These are phyloP conservation scores for Kazachstania bromeliacearum DNA, from an alignment of 805 yeast genomes.

Conservation along the genomic window DNA sequence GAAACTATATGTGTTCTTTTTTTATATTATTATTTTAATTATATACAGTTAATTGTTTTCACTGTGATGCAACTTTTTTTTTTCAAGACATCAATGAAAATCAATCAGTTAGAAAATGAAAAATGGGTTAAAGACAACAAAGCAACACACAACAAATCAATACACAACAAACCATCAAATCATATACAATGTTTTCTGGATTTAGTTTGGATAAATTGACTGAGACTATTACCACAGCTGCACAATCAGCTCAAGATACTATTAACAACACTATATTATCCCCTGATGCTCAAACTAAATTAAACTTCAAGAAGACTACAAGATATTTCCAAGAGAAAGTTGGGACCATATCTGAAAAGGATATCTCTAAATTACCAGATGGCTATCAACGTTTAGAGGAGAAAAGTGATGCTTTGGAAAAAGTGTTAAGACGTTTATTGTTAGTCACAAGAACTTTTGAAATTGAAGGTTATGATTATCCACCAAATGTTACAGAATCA, in stretches of 20 bases:
- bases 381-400: constrained; percentile 62
- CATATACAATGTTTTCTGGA: constrained; percentile 13
- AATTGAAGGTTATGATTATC: constrained; percentile 71
- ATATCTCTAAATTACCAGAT: constrained; percentile 62
- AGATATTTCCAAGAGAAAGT: constrained; percentile 46
- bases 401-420: constrained; percentile 55
- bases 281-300: constrained; percentile 24
- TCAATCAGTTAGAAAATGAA: too few species aligned
- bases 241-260: constrained; percentile 26
- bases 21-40: not conserved
- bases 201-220: constrained; percentile 26
- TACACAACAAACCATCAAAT: too few species aligned
- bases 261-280: constrained; percentile 21
- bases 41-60: not conserved
- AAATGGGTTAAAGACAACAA: too few species aligned
- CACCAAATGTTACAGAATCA: constrained; percentile 67
- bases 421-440: constrained; percentile 45
- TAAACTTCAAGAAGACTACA: constrained; percentile 22
- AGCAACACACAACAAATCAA: too few species aligned
- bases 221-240: constrained; percentile 24
- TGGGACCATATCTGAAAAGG: constrained; percentile 45
- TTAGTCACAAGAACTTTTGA: constrained; percentile 53
- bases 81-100: too few species aligned
- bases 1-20: not conserved
- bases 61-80: too few species aligned